Percentiles rank a stretch among this genome's conserved stretches.
Evolutionary conservation across 2,329 filamentous ascomycete genomes (phyloP).

Genomic region (Colletotrichum gigasporum): DNA sequence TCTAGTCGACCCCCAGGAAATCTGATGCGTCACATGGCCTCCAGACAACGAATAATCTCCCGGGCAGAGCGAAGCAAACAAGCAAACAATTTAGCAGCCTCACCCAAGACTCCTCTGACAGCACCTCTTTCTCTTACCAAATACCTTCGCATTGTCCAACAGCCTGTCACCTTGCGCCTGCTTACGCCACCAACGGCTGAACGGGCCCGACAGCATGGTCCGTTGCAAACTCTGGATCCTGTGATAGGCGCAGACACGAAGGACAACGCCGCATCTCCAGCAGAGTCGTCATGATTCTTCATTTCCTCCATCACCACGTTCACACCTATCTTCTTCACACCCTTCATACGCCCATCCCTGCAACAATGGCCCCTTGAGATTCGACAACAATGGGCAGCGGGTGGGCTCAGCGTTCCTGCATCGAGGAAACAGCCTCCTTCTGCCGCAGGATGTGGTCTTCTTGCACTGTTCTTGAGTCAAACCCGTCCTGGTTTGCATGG

Average conservation of each 20-base stretch:
- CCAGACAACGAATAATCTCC: too few species aligned
- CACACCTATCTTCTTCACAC: not conserved
- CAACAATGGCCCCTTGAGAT: not conserved
- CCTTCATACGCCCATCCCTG: not conserved
- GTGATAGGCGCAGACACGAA: not conserved
- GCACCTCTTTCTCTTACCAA: not conserved
- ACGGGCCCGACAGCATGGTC: constrained; percentile 18
- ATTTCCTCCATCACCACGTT: constrained; percentile 12
- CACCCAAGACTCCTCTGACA: not conserved
- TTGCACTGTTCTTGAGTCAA: too few species aligned
- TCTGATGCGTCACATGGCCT: not conserved
- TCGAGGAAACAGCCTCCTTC: constrained; percentile 8
- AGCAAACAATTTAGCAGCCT: constrained; percentile 12
- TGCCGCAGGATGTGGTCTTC: not conserved
- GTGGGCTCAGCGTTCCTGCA: constrained; percentile 10
- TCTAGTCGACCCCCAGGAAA: not conserved
- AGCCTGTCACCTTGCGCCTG: not conserved
- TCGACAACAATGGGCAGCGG: constrained; percentile 4
- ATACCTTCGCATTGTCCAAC: not conserved
- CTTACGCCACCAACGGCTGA: not conserved
- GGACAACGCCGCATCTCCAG: not conserved
- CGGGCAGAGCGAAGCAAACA: not conserved
- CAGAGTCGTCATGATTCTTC: constrained; percentile 11
- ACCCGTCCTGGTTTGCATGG: not conserved
- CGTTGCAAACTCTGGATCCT: not conserved